phyloP scores from a whole-genome alignment of 2,329 filamentous ascomycete genomes.

The Phialophora chinensis region DNA sequence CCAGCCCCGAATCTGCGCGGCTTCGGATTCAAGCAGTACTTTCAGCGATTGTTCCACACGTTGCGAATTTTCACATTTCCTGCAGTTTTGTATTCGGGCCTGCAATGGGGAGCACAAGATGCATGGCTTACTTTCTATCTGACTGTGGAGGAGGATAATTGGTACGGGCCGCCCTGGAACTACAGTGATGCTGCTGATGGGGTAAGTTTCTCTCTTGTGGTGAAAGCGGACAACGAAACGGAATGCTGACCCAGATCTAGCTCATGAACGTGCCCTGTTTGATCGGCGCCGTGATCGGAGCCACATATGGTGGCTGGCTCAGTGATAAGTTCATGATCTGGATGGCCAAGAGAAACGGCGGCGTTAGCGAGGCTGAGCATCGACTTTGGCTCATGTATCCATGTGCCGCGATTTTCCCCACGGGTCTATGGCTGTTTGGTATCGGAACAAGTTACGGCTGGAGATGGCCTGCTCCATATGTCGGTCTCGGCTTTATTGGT shows the following conservation, averaged over 20 bases:
- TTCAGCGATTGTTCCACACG: slow-evolving; percentile 60
- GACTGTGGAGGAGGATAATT: slow-evolving; percentile 63
- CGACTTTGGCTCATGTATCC: slow-evolving; percentile 60
- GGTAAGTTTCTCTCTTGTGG: slow-evolving; percentile 32
- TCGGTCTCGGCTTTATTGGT: slow-evolving; percentile 63
- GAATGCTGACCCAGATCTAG: background rate
- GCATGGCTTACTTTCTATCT: slow-evolving; percentile 66
- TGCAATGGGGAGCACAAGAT: slow-evolving; percentile 66
- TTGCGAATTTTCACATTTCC: slow-evolving; percentile 64
- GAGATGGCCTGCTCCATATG: slow-evolving; percentile 61
- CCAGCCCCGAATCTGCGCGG: slow-evolving; percentile 61
- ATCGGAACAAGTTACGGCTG: slow-evolving; percentile 59
- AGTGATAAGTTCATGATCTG: slow-evolving; percentile 63
- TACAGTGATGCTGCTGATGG: slow-evolving; percentile 61
- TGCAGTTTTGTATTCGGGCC: slow-evolving; percentile 62
- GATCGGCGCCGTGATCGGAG: slow-evolving; percentile 43
- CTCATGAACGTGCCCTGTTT: slow-evolving; percentile 56
- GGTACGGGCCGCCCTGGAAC: slow-evolving; percentile 61
- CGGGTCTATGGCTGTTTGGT: slow-evolving; percentile 61
- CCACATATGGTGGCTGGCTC: slow-evolving; percentile 57
- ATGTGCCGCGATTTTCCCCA: slow-evolving; percentile 57
- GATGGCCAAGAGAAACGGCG: slow-evolving; percentile 60
- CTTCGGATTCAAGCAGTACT: slow-evolving; percentile 61
- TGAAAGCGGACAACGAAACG: background rate
- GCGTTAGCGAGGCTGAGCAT: slow-evolving; percentile 63